phyloP scores from a whole-genome alignment of 1,139 yeast species.

The Pichia sp. region DNA sequence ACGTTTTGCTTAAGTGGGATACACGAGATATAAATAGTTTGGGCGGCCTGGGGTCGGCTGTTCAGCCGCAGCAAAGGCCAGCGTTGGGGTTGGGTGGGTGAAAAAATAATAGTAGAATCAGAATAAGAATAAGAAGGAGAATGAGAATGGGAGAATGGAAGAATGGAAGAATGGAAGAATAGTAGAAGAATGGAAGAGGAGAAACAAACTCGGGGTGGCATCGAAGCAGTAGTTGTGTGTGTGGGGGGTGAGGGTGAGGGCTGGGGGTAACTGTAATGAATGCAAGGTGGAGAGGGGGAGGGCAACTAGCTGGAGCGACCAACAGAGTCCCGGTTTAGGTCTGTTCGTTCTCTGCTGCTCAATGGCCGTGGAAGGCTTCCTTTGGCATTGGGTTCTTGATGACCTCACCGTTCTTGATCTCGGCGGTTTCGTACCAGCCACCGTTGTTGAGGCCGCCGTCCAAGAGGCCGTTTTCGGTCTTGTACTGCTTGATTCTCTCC shows the following conservation, averaged over 20 bases:
- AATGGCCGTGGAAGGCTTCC: slow-evolving; percentile 31
- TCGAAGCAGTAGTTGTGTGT: neutral
- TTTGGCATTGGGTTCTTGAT: slow-evolving; percentile 50
- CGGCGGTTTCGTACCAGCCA: slow-evolving; percentile 71
- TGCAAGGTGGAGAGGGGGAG: neutral
- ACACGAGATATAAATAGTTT: neutral
- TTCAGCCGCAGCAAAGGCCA: neutral
- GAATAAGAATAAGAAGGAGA: neutral
- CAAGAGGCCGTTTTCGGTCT: slow-evolving; percentile 30
- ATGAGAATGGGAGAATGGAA: neutral
- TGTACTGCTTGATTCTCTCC: slow-evolving; percentile 58
- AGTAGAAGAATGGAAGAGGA: too few relatives aligned
- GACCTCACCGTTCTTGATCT: slow-evolving; percentile 61
- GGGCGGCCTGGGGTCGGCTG: neutral
- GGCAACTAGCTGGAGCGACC: too few relatives aligned
- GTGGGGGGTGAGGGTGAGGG: neutral
- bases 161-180: neutral
- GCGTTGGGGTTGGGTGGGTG: neutral
- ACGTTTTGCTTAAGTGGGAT: neutral
- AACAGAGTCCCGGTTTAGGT: neutral
- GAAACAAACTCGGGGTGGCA: too few relatives aligned
- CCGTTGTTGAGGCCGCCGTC: slow-evolving; percentile 54
- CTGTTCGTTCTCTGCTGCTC: neutral
- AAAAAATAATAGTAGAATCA: too few relatives aligned
- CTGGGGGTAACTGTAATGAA: neutral